Conservation (phyloP, 2,329 filamentous ascomycete species). For the Fusarium burgessii region DNA sequence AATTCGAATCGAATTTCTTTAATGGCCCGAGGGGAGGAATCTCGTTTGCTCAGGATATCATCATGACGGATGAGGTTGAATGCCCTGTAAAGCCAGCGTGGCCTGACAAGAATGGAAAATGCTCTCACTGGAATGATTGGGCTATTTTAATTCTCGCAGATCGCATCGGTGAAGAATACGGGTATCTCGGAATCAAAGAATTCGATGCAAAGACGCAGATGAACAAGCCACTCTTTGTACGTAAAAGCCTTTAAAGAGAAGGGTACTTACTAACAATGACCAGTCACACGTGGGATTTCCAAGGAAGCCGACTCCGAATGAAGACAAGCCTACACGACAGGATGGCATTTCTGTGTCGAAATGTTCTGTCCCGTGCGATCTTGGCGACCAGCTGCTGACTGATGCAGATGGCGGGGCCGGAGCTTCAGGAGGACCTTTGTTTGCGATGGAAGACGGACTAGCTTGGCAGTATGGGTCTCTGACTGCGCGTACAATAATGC, state of each 20-base stretch:
- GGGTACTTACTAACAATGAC: rapidly evolving
- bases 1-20: slow-evolving; percentile 1
- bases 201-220: neutral
- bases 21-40: neutral
- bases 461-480: slow-evolving; percentile 10
- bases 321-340: neutral
- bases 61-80: neutral
- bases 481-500: neutral
- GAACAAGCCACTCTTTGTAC: slow-evolving; percentile 2
- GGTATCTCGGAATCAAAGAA: slow-evolving; percentile 8
- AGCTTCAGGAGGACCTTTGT: slow-evolving; percentile 28
- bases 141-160: slow-evolving; percentile 16
- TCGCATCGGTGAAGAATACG: slow-evolving; percentile 2
- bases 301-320: rapidly evolving
- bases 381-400: neutral
- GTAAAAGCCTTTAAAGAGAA: neutral
- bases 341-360: neutral
- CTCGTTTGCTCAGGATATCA: neutral
- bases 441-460: neutral
- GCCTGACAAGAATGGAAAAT: neutral
- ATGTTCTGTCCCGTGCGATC: neutral
- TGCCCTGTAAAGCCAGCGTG: neutral
- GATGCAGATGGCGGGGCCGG: slow-evolving; percentile 1
- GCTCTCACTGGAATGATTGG: slow-evolving; percentile 5
- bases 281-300: slow-evolving; percentile 21